Base-by-base conservation (phyloP, 352 stramenopile species). In the Pythium diclinum region DNA sequence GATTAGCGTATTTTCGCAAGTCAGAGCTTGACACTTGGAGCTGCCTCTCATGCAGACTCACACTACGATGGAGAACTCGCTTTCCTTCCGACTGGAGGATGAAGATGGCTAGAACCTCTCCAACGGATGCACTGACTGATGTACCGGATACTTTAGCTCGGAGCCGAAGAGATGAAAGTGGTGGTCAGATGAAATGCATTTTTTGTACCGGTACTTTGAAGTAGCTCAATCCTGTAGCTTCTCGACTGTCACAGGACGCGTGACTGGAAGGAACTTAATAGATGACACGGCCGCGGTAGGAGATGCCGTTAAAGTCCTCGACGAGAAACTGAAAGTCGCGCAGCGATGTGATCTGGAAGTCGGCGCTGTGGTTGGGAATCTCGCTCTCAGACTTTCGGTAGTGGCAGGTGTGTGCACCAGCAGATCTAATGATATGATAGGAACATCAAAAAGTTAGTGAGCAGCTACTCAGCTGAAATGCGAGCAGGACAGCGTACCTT, bases 221-320 rank as follows among this genome's bases (percentile, higher is more conserved):
- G 25, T 28, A 28, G 25, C 25, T 28, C 40, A 23, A 6, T 47
- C 14, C 40, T 23, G 17, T 16, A 47, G 17, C 40, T 47, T 23
- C 5, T 6, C 21, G 40, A 47, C 3, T 23, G 19, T 10, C 40
- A 23, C 17, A 47, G 23, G 40, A 10, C 40, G 16, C 25, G 4
- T 0, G 25, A 28, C 2, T 28, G 36, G n/a, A 14, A n/a, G 36
- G 36, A 42, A 10, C 2, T 17, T 52, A 52, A 6, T 52, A 52
- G 6, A 52, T 23, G 3, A 65, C 47, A 19, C 51, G 49, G 4
- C 67, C 66, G 23, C 83, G 81, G 54, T 91, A 91, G 30, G 83
- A 92, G 25, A 90, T 81, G 48, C 83, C 80, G 59, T 91, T 89
- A 59, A 89, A 89, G 38, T 89, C 81, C 55, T 91, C 81, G 25